Conservation (phyloP, 192 early-diverging fungal species). For the Coemansia sp. region DNA sequence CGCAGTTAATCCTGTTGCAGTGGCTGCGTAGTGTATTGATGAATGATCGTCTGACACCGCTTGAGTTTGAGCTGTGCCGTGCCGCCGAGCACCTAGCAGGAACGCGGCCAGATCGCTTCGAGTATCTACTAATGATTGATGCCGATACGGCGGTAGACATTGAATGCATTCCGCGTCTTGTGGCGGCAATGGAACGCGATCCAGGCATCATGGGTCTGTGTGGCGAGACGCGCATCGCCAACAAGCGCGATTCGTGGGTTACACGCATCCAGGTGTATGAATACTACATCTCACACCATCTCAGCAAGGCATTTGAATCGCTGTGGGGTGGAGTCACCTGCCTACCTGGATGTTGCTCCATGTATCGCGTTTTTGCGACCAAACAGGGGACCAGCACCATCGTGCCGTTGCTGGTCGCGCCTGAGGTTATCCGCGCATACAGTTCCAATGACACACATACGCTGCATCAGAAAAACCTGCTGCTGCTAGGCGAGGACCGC, state of each 20-base stretch:
- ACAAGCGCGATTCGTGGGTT: conserved; percentile 84
- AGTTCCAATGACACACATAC: conserved; percentile 69
- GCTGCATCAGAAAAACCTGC: conserved; percentile 79
- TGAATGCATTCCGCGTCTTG: conserved; percentile 73
- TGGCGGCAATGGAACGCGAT: conserved; percentile 82
- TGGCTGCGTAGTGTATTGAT: conserved; percentile 80
- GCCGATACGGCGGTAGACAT: conserved; percentile 91
- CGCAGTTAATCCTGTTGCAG: conserved; percentile 89
- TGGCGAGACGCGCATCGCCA: conserved; percentile 93
- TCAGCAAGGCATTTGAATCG: conserved; percentile 93
- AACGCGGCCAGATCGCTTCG: conserved; percentile 74
- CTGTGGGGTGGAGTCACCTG: conserved; percentile 99
- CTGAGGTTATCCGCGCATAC: conserved; percentile 75
- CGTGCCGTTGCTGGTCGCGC: conserved; percentile 77
- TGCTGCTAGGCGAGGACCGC: conserved; percentile 83
- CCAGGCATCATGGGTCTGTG: conserved; percentile 85
- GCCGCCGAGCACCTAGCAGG: conserved; percentile 71
- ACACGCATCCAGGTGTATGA: conserved; percentile 98
- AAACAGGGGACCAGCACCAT: conserved; percentile 58
- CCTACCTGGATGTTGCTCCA: conserved; percentile 96
- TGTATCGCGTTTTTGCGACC: conserved; percentile 87
- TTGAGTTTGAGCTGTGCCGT: conserved; percentile 87
- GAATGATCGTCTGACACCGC: conserved; percentile 82
- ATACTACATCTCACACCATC: conserved; percentile 97
- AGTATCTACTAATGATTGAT: conserved; percentile 80